Conservation (phyloP, 495 filamentous ascomycete genomes). For the Jackrogersella multiformis region DNA sequence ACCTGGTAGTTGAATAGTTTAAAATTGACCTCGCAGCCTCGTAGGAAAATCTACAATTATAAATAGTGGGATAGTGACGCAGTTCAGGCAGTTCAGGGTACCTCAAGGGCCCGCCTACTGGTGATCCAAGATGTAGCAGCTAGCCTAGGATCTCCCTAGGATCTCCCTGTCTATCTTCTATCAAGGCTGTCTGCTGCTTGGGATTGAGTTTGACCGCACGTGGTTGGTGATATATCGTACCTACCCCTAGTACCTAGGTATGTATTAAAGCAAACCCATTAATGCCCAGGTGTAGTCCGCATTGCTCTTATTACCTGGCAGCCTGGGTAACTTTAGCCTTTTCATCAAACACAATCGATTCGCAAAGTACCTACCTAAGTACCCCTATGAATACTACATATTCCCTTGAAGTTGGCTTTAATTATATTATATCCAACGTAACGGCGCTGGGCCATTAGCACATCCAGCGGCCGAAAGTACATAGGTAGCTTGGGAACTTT, state of each 20-base stretch:
- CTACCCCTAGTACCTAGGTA: background rate
- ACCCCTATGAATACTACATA: no score
- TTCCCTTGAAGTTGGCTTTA: conserved; percentile 18
- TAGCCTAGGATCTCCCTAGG: conserved; percentile 11
- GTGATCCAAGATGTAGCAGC: conserved; percentile 19
- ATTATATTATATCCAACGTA: conserved; percentile 38
- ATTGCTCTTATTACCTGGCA: no score
- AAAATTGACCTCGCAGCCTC: no score
- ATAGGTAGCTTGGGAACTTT: conserved; percentile 27
- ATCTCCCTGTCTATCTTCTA: conserved; percentile 15
- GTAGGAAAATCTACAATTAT: no score
- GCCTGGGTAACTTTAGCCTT: conserved; percentile 7
- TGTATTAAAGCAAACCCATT: no score
- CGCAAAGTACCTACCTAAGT: no score
- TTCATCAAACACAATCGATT: conserved; percentile 2
- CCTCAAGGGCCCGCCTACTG: conserved; percentile 9
- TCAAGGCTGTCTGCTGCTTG: background rate
- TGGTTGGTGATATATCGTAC: conserved; percentile 14
- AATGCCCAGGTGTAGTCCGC: no score
- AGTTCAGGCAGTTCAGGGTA: background rate
- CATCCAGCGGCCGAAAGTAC: conserved; percentile 28
- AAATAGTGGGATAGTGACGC: conserved; percentile 4
- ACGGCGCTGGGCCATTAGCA: conserved; percentile 26
- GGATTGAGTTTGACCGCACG: conserved; percentile 16
- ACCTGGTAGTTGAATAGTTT: no score